Percentiles rank a stretch among this genome's conserved stretches.
phyloP scores from a whole-genome alignment of 1,284 basidiomycete species.

The Puccinia sorghi region DNA sequence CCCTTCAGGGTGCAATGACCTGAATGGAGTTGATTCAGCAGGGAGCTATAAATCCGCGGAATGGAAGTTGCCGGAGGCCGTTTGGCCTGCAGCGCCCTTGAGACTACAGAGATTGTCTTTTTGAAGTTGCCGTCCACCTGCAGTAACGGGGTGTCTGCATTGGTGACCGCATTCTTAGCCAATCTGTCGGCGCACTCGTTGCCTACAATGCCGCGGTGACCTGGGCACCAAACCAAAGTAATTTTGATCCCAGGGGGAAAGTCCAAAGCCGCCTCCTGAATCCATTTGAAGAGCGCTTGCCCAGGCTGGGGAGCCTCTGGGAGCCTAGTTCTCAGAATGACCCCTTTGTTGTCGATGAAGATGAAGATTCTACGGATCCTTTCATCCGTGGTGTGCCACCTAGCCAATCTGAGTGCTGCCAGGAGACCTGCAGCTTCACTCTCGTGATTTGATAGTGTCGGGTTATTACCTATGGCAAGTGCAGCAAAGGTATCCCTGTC shows the following conservation, averaged over 20 bases:
- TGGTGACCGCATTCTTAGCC: not conserved
- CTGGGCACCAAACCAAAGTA: not conserved
- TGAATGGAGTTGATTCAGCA: too few relatives aligned
- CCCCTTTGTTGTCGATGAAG: not conserved
- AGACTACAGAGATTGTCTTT: too few relatives aligned
- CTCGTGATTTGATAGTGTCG: not conserved
- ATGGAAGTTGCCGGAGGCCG: too few relatives aligned
- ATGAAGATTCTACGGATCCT: not conserved
- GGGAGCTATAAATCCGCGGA: too few relatives aligned
- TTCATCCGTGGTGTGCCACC: rapidly evolving
- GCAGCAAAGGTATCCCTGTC: not conserved
- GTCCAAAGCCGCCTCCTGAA: not conserved
- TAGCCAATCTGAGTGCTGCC: not conserved
- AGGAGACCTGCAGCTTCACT: not conserved
- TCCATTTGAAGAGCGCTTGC: not conserved
- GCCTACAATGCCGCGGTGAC: not conserved
- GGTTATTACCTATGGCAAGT: not conserved
- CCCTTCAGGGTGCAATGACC: too few relatives aligned
- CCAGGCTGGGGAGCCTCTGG: not conserved
- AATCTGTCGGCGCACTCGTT: not conserved
- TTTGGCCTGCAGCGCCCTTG: too few relatives aligned
- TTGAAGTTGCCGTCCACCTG: too few relatives aligned
- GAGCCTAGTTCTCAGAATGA: not conserved
- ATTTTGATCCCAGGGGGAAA: not conserved
- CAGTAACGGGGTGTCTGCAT: too few relatives aligned